Percentiles rank a stretch among this genome's conserved stretches.
These are phyloP conservation scores for Leucosporidium yakuticum DNA, from an alignment of 768 basidiomycete species.

Conservation along the genomic window DNA sequence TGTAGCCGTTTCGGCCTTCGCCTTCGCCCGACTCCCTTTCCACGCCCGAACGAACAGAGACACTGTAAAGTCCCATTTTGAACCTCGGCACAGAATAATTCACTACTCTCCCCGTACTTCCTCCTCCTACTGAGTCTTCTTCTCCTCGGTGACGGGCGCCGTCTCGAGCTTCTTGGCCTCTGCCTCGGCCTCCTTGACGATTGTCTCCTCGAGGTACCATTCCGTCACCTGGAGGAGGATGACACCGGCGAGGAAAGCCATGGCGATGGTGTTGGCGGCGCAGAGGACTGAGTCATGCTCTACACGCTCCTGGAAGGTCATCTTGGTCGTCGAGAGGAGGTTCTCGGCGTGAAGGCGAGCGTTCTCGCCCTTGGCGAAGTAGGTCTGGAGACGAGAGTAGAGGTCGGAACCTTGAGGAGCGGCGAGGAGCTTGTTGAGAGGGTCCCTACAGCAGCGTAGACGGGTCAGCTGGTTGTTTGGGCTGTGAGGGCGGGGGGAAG, in stretches of 20 bases:
- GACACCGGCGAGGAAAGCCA: constrained; percentile 20
- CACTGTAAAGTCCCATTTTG: background rate
- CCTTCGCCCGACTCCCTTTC: no score
- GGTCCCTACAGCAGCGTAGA: constrained; percentile 10
- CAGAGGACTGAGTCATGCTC: constrained; percentile 30
- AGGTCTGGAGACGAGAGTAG: constrained; percentile 26
- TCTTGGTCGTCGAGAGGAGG: background rate
- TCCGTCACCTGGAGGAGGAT: constrained; percentile 32
- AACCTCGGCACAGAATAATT: background rate
- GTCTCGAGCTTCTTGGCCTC: background rate
- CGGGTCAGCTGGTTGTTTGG: no score
- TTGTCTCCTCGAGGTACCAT: constrained; percentile 29
- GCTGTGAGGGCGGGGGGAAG: background rate
- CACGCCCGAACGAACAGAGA: background rate
- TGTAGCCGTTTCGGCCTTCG: background rate
- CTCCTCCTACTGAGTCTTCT: constrained; percentile 28
- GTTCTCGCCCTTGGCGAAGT: constrained; percentile 17
- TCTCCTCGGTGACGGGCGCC: constrained; percentile 24
- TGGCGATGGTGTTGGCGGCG: constrained; percentile 30
- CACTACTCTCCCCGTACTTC: background rate
- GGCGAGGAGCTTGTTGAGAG: constrained; percentile 13
- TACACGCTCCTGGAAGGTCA: constrained; percentile 22
- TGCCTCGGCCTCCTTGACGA: constrained; percentile 11
- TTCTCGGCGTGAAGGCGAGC: constrained; percentile 16
- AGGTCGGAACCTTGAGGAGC: constrained; percentile 22